Conservation (phyloP, 1,139 yeast species). For the Blastobotrys petasosporus region DNA sequence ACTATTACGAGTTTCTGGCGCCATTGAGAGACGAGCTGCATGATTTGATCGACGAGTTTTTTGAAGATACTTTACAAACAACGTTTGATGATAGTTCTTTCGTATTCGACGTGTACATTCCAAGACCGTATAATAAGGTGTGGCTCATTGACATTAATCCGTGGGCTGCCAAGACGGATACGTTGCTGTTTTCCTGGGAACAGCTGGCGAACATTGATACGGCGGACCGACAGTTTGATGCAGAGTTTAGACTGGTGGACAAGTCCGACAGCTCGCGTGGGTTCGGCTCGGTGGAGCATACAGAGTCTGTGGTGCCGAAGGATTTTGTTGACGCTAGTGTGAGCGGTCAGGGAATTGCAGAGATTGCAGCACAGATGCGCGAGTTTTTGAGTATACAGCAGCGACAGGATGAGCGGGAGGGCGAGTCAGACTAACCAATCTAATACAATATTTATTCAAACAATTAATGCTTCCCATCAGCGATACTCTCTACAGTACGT, state of each 20-base stretch:
- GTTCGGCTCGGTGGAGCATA: conserved; percentile 73
- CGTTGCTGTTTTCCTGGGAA: conserved; percentile 77
- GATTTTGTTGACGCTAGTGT: conserved; percentile 83
- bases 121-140: conserved; percentile 61
- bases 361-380: conserved; percentile 27
- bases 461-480: too few species aligned
- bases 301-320: conserved; percentile 85
- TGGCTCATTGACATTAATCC: conserved; percentile 82
- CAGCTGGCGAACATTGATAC: conserved; percentile 46
- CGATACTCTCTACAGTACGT: too few species aligned
- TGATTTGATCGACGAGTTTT: conserved; percentile 49
- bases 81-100: conserved; percentile 52
- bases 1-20: conserved; percentile 65
- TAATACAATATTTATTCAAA: background rate
- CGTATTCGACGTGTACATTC: conserved; percentile 76
- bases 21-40: conserved; percentile 43
- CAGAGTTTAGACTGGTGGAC: conserved; percentile 62
- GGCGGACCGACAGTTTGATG: conserved; percentile 33
- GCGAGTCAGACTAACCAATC: background rate
- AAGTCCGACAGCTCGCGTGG: conserved; percentile 54
- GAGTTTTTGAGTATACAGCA: conserved; percentile 6
- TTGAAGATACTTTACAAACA: conserved; percentile 43
- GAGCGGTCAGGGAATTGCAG: conserved; percentile 37
- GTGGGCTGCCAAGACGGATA: conserved; percentile 68
- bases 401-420: conserved; percentile 1